These are phyloP conservation scores for Canavalia ensiformis DNA, from an alignment of 306 rosid genomes.

Conservation along the genomic window DNA sequence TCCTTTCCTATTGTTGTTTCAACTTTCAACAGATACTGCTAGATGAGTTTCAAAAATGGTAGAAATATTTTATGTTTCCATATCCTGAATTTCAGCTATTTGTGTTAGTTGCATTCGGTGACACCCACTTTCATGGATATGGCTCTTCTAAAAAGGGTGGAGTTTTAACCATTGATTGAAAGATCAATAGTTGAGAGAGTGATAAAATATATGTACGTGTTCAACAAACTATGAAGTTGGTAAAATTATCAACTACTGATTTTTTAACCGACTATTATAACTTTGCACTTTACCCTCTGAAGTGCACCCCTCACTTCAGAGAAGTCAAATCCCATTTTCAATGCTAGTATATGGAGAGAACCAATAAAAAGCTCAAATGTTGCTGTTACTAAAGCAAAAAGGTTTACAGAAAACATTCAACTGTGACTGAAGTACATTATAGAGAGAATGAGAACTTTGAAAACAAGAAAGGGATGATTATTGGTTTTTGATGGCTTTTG, in stretches of 20 bases:
- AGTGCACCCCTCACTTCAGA: too few species aligned
- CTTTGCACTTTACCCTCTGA: too few species aligned
- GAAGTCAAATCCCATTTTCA: not conserved
- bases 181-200: too few species aligned
- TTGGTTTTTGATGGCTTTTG: conserved; percentile 2
- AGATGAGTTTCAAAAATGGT: not conserved
- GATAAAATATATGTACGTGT: too few species aligned
- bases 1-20: not conserved
- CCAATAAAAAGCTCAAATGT: not conserved
- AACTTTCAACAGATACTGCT: not conserved
- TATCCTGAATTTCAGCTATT: conserved; percentile 9
- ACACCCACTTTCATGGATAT: too few species aligned
- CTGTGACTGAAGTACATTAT: not conserved
- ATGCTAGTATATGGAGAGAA: not conserved
- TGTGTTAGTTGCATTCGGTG: conserved; percentile 3
- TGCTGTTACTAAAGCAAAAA: not conserved
- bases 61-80: conserved; percentile 7
- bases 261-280: too few species aligned
- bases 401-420: not conserved
- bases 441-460: conserved; percentile 7
- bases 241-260: too few species aligned
- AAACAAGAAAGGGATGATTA: not conserved
- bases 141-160: too few species aligned
- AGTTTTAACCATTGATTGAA: too few species aligned
- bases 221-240: too few species aligned